phyloP scores from a whole-genome alignment of 108 stramenopile genomes.

The Discostella pseudostelligera region DNA sequence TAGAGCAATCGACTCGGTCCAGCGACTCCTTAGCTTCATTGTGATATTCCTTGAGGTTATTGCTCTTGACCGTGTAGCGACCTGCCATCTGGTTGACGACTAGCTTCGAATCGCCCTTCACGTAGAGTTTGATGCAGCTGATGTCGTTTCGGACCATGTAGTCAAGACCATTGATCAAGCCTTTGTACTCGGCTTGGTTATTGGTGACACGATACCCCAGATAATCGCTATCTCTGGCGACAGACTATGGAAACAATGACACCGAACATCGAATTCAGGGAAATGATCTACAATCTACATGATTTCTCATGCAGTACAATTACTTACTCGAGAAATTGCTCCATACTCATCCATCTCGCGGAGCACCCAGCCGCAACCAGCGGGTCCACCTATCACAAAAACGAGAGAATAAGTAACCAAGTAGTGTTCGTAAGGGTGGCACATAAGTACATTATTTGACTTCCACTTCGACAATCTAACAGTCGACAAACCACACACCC shows the following conservation, averaged over 20 bases:
- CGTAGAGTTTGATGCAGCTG: constrained; percentile 9
- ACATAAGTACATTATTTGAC: too few species aligned
- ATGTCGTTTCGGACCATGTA: constrained; percentile 14
- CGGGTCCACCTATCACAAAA: constrained; percentile 10
- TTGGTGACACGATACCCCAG: constrained; percentile 36
- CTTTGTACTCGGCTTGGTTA: constrained; percentile 37
- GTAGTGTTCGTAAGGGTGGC: too few species aligned
- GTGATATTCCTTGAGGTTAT: constrained; percentile 13
- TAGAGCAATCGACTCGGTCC: not conserved
- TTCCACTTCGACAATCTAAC: too few species aligned
- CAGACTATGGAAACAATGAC: not conserved
- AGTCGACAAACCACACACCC: too few species aligned
- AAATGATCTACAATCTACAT: too few species aligned
- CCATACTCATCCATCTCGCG: constrained; percentile 25
- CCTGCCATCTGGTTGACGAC: constrained; percentile 30
- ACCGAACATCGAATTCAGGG: not conserved
- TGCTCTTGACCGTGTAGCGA: constrained; percentile 25
- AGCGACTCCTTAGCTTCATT: constrained; percentile 16
- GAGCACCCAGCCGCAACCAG: constrained; percentile 30
- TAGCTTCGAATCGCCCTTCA: constrained; percentile 31
- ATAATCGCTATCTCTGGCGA: constrained; percentile 15
- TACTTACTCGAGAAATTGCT: not conserved
- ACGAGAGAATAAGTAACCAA: too few species aligned
- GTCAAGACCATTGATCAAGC: constrained; percentile 9
- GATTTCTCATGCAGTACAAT: too few species aligned